Evolutionary conservation across 805 yeast genomes (phyloP).

Genomic region (Kluyveromyces aestuarii): DNA sequence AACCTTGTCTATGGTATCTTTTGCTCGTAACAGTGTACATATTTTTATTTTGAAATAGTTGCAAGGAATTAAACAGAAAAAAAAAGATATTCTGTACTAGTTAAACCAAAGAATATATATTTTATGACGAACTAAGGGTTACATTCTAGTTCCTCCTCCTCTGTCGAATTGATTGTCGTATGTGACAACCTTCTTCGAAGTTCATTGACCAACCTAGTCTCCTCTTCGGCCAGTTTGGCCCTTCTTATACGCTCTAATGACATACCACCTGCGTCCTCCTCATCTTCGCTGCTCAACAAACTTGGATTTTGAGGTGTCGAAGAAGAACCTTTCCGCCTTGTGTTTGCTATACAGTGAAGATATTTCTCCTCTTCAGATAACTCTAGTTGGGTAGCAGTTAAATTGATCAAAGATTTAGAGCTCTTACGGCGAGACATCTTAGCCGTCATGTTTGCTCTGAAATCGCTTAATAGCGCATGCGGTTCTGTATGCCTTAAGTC

Average conservation of each 20-base stretch:
- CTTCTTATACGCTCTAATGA: not conserved
- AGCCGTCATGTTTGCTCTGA: slow-evolving; percentile 31
- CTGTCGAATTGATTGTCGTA: not conserved
- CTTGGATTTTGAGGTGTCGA: not conserved
- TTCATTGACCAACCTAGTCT: not conserved
- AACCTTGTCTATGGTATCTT: not conserved
- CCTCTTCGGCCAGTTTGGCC: slow-evolving; percentile 1
- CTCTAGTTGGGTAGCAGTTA: slow-evolving; percentile 60
- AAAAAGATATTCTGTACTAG: no score
- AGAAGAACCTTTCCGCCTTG: not conserved
- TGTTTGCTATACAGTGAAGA: slow-evolving; percentile 17
- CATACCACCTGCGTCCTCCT: slow-evolving; percentile 1
- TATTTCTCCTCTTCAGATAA: slow-evolving; percentile 51
- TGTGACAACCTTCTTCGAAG: slow-evolving; percentile 1
- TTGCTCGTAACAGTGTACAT: not conserved
- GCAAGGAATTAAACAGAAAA: no score
- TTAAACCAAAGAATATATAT: no score
- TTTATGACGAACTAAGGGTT: not conserved
- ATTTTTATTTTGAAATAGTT: no score
- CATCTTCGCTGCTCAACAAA: slow-evolving; percentile 1
- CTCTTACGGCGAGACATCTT: slow-evolving; percentile 56
- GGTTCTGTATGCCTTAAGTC: slow-evolving; percentile 7
- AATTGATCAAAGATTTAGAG: slow-evolving; percentile 61
- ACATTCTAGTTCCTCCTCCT: slow-evolving; percentile 4
- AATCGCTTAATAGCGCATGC: slow-evolving; percentile 4